A percentile compares a stretch with the other conserved stretches of the same genome.
Conservation (phyloP, 2,329 filamentous ascomycete species). For the Colletotrichum cuscutae region DNA sequence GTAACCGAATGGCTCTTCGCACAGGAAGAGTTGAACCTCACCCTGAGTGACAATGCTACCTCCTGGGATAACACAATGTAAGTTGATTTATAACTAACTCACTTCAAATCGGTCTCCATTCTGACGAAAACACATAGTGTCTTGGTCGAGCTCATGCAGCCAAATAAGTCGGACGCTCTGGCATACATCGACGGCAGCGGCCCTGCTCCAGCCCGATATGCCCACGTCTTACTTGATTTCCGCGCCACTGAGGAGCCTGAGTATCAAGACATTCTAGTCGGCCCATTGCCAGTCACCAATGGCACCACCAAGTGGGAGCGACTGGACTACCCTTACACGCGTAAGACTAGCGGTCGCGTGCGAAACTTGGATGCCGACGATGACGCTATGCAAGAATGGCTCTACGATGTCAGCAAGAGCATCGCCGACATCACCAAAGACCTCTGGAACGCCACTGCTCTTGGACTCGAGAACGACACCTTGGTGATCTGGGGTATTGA, state of each 20-base stretch:
- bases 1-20: constrained; percentile 52
- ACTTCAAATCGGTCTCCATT: background rate
- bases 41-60: constrained; percentile 43
- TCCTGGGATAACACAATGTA: constrained; percentile 50
- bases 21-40: constrained; percentile 52
- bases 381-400: constrained; percentile 44
- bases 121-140: constrained; percentile 34
- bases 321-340: constrained; percentile 54
- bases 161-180: constrained; percentile 61
- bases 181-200: constrained; percentile 53
- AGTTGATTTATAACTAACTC: background rate
- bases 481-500: constrained; percentile 53
- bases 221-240: constrained; percentile 54
- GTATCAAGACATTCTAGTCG: constrained; percentile 58
- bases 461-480: constrained; percentile 53
- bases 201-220: constrained; percentile 51
- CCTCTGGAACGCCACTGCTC: constrained; percentile 51
- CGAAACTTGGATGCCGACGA: constrained; percentile 50
- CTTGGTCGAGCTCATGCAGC: constrained; percentile 51
- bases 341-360: constrained; percentile 49
- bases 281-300: constrained; percentile 57
- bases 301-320: constrained; percentile 49
- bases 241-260: constrained; percentile 49
- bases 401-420: constrained; percentile 45
- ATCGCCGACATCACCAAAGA: constrained; percentile 53